Conservation (phyloP, 2,329 filamentous ascomycete species). For the Penicillium psychrosexuale region DNA sequence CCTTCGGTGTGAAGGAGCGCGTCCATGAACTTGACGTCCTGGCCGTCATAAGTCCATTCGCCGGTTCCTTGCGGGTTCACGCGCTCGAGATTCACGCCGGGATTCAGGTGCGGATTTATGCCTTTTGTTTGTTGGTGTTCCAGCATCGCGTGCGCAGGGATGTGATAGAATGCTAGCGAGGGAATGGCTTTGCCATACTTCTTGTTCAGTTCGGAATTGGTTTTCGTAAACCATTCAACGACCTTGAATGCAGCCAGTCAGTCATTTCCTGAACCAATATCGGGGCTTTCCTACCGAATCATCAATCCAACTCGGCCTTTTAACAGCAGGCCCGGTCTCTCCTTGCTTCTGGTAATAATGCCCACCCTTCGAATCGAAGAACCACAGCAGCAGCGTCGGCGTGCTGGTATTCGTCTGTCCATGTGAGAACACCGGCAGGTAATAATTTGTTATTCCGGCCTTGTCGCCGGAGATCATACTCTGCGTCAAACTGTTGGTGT, state of each 20-base stretch:
- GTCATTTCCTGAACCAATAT: background rate
- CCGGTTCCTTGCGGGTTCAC: conserved; percentile 20
- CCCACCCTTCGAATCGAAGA: conserved; percentile 66
- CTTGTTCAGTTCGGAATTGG: conserved; percentile 27
- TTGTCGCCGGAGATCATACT: conserved; percentile 41
- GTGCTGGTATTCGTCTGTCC: conserved; percentile 36
- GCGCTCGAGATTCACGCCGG: conserved; percentile 50
- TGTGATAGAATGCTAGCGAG: conserved; percentile 56
- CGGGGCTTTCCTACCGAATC: conserved; percentile 26
- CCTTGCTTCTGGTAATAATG: conserved; percentile 43
- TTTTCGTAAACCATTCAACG: conserved; percentile 46
- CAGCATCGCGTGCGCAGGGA: conserved; percentile 46
- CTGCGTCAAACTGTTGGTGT: conserved; percentile 41
- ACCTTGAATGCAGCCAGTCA: conserved; percentile 12
- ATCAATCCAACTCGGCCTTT: conserved; percentile 47
- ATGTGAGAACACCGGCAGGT: conserved; percentile 48
- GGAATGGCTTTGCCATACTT: conserved; percentile 42
- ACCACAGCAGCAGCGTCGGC: conserved; percentile 60
- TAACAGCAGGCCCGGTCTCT: conserved; percentile 20
- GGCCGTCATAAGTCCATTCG: conserved; percentile 14
- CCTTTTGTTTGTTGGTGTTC: conserved; percentile 41
- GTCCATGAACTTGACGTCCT: conserved; percentile 63
- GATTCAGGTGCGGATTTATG: conserved; percentile 43
- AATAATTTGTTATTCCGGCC: conserved; percentile 54
- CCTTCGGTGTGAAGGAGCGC: conserved; percentile 55